These are phyloP conservation scores for Penstemon newberryi DNA, from an alignment of 257 asterid species.

Conservation along the genomic window DNA sequence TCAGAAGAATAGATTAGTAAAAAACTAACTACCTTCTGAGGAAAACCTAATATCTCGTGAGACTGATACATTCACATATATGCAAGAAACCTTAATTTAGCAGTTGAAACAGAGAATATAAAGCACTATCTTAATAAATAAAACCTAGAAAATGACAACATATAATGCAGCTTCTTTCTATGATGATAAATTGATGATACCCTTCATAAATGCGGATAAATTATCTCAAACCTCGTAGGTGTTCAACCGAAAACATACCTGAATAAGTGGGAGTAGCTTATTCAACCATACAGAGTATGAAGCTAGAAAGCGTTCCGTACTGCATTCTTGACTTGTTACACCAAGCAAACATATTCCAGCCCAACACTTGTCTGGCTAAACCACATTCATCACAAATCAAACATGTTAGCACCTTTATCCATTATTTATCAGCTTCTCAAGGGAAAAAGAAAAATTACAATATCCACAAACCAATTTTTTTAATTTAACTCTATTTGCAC, in stretches of 20 bases:
- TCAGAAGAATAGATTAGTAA: slow-evolving; percentile 4
- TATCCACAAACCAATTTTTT: not conserved
- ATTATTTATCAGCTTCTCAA: not conserved
- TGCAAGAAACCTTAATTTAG: not conserved
- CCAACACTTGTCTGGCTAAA: slow-evolving; percentile 88
- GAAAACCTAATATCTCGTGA: not conserved
- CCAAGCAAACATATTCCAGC: slow-evolving; percentile 93
- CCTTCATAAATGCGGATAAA: not conserved
- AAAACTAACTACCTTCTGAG: not conserved
- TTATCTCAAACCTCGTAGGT: not conserved
- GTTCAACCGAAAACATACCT: slow-evolving; percentile 47
- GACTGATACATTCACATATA: not conserved
- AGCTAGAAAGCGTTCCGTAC: slow-evolving; percentile 70
- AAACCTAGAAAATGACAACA: not conserved
- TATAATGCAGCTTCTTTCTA: not conserved
- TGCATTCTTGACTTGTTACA: slow-evolving; percentile 81
- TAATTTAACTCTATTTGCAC: not conserved
- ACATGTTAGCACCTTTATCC: slow-evolving; percentile 20
- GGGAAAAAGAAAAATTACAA: not conserved
- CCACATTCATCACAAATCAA: slow-evolving; percentile 29
- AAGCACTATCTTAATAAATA: not conserved
- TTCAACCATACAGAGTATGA: slow-evolving; percentile 70
- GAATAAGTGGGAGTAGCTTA: slow-evolving; percentile 59
- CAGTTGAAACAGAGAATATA: slow-evolving; percentile 13
- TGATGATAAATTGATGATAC: not conserved